phyloP scores from a whole-genome alignment of 164 flowering plant species.

The Kingdonia uniflora region DNA sequence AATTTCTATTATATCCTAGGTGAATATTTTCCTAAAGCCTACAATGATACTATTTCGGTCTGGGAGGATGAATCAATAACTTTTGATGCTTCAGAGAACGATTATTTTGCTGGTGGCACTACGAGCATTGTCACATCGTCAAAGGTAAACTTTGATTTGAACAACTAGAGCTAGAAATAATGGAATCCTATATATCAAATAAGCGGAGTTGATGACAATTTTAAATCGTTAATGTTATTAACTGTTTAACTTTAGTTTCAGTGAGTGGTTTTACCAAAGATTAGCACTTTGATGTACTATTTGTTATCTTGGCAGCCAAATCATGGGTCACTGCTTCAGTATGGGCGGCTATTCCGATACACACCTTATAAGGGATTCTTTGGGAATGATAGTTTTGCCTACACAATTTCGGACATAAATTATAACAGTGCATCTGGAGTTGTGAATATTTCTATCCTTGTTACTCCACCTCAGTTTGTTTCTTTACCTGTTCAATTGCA shows the following conservation, averaged over 20 bases:
- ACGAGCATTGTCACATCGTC: conserved; percentile 41
- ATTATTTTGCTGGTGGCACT: conserved; percentile 51
- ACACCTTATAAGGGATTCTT: conserved; percentile 67
- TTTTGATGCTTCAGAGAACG: conserved; percentile 57
- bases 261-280: no score
- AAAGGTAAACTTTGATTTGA: conserved; percentile 28
- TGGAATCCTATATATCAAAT: no score
- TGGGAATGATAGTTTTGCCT: conserved; percentile 69
- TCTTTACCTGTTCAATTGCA: conserved; percentile 52
- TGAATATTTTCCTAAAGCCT: conserved; percentile 75
- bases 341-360: conserved; percentile 52
- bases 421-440: conserved; percentile 49
- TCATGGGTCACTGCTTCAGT: conserved; percentile 66
- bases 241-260: no score
- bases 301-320: conserved; percentile 45
- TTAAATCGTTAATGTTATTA: no score
- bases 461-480: conserved; percentile 69
- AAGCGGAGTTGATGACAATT: no score
- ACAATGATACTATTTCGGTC: conserved; percentile 47
- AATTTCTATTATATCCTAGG: conserved; percentile 27
- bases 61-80: conserved; percentile 96
- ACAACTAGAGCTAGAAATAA: no score
- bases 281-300: not conserved
- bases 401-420: conserved; percentile 58
- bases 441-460: conserved; percentile 48